Evolutionary conservation across 2,329 filamentous ascomycete species (phyloP), one percentile per base, ranked within the genome.

Genomic region (Chaetomiaceae sp.): DNA sequence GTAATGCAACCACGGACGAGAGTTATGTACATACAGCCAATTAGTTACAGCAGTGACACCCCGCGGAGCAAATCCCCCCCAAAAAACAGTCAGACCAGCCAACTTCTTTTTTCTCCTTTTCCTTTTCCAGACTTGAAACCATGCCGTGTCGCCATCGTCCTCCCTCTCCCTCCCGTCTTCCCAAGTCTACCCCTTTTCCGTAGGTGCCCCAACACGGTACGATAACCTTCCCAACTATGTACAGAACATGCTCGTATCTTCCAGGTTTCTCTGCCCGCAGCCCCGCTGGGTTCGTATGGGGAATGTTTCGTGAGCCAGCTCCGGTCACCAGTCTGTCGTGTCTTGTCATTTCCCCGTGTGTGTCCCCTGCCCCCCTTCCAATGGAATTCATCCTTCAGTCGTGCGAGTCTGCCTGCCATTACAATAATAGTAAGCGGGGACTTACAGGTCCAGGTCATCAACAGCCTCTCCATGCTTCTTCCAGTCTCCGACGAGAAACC

Each of bases 101-200:
- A 50, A 53, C 47, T 40, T 21, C 16, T 12, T 35, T 43, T 42
- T 35, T 25, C 30, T 19, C 31, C 37, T 33, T 40, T 50, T 30
- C 14, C 30, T 48, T 53, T 50, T 33, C 30, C 39, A 1, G 46
- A 16, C 14, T 19, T 27, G 30, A 27, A 40, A 48, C 46, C 47
- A 44, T 52, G 55, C 50, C 38, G 51, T 54, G 48, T 50, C 42
- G 40, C 49, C 46, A n/a, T n/a, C n/a, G n/a, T n/a, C 49, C 43
- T 50, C 44, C 30, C 37, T 12, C 46, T 34, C 39, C 48, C 48
- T 56, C 47, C 53, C 42, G 23, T 53, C 30, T 44, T 31, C 20
- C 54, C 50, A 21, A 40, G n/a, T 21, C 23, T 21, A n/a, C 37
- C 45, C 13, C 14, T 13, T 37, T 44, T 45, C 39, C 48, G 49